These are phyloP conservation scores for Trichosporon inkin DNA, from an alignment of 1,284 basidiomycete genomes.

Conservation along the genomic window DNA sequence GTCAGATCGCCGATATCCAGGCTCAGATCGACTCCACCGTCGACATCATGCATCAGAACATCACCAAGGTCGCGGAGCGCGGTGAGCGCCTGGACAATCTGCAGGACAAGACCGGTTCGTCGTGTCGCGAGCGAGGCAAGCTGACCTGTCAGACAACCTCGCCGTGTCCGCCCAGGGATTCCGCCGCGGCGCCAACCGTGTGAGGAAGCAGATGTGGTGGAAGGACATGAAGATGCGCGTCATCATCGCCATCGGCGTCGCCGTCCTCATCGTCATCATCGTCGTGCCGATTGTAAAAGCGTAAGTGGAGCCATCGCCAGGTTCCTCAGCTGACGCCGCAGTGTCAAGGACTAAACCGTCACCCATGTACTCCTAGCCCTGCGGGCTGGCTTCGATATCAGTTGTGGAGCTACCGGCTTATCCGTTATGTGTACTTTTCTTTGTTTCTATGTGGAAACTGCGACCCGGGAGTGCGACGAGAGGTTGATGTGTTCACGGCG, in stretches of 20 bases:
- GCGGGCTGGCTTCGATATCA: not conserved
- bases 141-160: constrained; percentile 67
- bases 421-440: not conserved
- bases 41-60: constrained; percentile 96
- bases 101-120: constrained; percentile 95
- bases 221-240: constrained; percentile 81
- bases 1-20: constrained; percentile 82
- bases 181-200: constrained; percentile 91
- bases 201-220: constrained; percentile 92
- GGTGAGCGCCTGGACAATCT: constrained; percentile 90
- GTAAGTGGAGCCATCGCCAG: constrained; percentile 28
- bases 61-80: constrained; percentile 81
- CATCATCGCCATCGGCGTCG: constrained; percentile 73
- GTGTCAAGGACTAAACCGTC: constrained; percentile 17
- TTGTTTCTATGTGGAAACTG: not conserved
- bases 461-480: not conserved
- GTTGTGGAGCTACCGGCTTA: not conserved
- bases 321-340: not conserved
- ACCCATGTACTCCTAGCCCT: not conserved
- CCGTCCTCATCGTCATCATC: constrained; percentile 86
- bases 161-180: constrained; percentile 99
- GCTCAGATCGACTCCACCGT: constrained; percentile 92
- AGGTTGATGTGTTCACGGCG: not conserved
- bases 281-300: constrained; percentile 86
- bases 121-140: not conserved